phyloP scores from a whole-genome alignment of 768 basidiomycete species.

The Pisolithus sp. region DNA sequence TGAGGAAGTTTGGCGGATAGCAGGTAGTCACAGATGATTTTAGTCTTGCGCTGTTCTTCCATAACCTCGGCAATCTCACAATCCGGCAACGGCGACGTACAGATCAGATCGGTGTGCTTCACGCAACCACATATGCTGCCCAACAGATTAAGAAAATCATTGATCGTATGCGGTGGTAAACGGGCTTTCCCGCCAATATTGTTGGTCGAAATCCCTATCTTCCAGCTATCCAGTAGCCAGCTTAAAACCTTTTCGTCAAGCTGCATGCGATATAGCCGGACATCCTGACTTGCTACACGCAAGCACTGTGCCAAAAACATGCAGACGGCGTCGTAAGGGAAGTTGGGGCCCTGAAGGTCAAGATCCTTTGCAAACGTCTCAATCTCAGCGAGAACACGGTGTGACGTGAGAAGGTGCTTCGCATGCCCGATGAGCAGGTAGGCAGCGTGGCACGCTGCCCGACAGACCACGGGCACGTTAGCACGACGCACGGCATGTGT shows the following conservation, averaged over 20 bases:
- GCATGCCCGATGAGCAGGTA: slow-evolving; percentile 45
- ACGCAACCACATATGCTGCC: slow-evolving; percentile 56
- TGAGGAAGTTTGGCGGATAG: slow-evolving; percentile 57
- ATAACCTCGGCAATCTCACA: slow-evolving; percentile 57
- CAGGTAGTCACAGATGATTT: slow-evolving; percentile 63
- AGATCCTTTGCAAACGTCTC: slow-evolving; percentile 77
- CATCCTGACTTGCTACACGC: slow-evolving; percentile 70
- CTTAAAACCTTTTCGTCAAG: slow-evolving; percentile 80
- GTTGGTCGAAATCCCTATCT: slow-evolving; percentile 34
- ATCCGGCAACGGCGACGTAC: slow-evolving; percentile 58
- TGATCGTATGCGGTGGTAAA: slow-evolving; percentile 47
- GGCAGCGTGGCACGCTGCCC: slow-evolving; percentile 73
- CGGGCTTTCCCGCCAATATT: slow-evolving; percentile 31
- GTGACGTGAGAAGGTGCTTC: slow-evolving; percentile 42
- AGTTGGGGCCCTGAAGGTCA: slow-evolving; percentile 83
- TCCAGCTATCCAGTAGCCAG: slow-evolving; percentile 79
- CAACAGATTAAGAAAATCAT: slow-evolving; percentile 60
- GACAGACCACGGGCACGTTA: slow-evolving; percentile 60
- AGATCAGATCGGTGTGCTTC: slow-evolving; percentile 39
- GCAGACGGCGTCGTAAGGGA: slow-evolving; percentile 88
- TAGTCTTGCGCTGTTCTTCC: slow-evolving; percentile 49
- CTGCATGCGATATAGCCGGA: slow-evolving; percentile 74
- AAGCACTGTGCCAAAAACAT: slow-evolving; percentile 68
- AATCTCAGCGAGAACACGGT: slow-evolving; percentile 63
- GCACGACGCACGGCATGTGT: slow-evolving; percentile 71